Conservation (phyloP, 2,329 filamentous ascomycete genomes). For the Pseudogymnoascus sp. region DNA sequence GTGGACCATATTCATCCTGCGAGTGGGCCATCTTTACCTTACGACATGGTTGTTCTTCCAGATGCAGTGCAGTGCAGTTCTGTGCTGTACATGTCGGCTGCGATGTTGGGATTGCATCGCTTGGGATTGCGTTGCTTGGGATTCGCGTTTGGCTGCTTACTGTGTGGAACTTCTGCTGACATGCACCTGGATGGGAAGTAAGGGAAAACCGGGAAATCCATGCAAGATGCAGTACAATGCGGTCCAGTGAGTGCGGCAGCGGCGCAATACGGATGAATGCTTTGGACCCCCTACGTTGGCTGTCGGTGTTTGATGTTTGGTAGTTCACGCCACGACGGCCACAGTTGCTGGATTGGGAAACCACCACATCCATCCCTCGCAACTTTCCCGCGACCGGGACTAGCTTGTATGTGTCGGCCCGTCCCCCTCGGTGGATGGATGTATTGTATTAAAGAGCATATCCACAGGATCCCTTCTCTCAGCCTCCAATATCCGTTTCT, state of each 20-base stretch:
- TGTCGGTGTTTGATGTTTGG: neutral
- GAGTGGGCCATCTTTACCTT: neutral
- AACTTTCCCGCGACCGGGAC: neutral
- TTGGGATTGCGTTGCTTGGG: neutral
- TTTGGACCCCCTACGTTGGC: neutral
- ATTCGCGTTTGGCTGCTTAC: neutral
- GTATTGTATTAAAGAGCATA: neutral
- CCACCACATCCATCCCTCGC: neutral
- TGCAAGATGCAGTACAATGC: neutral
- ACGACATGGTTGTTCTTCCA: neutral
- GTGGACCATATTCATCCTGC: neutral
- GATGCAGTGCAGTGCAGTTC: neutral
- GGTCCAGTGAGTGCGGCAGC: neutral
- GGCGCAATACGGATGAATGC: neutral
- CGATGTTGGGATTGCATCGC: constrained; percentile 2
- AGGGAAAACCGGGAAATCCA: neutral
- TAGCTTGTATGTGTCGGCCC: neutral
- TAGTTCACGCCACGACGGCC: neutral
- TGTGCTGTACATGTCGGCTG: neutral
- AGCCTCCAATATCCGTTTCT: neutral
- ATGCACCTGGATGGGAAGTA: neutral
- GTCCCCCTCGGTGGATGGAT: neutral
- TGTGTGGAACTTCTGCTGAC: neutral
- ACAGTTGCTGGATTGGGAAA: neutral
- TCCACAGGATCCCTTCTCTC: neutral